Evolutionary conservation across 306 rosid genomes (phyloP).

Genomic region (Arachis stenosperma): DNA sequence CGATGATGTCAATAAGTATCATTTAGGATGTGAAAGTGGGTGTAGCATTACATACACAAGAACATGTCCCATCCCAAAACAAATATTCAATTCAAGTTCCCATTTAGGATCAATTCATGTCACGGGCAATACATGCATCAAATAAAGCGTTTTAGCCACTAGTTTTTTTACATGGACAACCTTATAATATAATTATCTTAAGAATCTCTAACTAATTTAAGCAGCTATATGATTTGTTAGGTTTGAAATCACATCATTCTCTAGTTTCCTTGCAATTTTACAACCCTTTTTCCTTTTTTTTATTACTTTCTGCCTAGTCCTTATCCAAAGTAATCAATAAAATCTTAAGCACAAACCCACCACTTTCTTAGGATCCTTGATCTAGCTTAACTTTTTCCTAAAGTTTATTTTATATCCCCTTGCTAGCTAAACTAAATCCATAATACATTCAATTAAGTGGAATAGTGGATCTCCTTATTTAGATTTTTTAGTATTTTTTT

Average conservation of each 20-base stretch:
- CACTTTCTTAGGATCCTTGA: too few species aligned
- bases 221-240: constrained; percentile 2
- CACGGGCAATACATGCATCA: constrained; percentile 29
- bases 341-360: constrained; percentile 3
- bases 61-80: constrained; percentile 35
- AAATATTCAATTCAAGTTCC: constrained; percentile 23
- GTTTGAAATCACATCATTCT: constrained; percentile 8
- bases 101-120: constrained; percentile 10
- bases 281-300: background rate
- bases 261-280: background rate
- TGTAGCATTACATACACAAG: constrained; percentile 13
- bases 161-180: constrained; percentile 17
- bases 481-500: background rate
- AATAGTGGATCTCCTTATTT: background rate
- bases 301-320: constrained; percentile 15
- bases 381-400: too few species aligned
- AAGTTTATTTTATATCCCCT: background rate
- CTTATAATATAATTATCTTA: background rate
- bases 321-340: background rate
- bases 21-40: constrained; percentile 21
- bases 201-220: constrained; percentile 9
- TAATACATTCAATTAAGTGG: background rate
- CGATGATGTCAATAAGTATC: background rate
- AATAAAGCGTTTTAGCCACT: constrained; percentile 43
- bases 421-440: background rate